Conservation (phyloP, 2,329 filamentous ascomycete genomes). For the Curvularia spicifera region DNA sequence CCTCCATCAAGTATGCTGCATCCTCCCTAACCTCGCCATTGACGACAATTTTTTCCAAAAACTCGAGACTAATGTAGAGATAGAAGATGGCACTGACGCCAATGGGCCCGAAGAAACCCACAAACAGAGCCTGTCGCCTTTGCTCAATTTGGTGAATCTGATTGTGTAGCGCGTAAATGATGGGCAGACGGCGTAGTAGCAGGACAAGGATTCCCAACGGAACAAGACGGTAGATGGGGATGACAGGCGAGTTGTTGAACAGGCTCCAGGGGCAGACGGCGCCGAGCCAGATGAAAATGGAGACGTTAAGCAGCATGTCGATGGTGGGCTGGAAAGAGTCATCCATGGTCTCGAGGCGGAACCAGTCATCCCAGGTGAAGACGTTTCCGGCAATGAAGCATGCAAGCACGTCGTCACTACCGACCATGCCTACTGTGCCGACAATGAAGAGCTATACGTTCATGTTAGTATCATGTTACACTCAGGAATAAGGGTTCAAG, state of each 20-base stretch:
- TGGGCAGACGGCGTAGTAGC: slow-evolving; percentile 76
- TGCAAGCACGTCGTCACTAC: slow-evolving; percentile 86
- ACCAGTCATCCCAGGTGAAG: slow-evolving; percentile 95
- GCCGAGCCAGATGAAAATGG: slow-evolving; percentile 79
- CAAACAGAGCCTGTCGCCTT: slow-evolving; percentile 76
- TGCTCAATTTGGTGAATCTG: slow-evolving; percentile 81
- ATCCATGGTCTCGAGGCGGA: slow-evolving; percentile 84
- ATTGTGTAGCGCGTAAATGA: slow-evolving; percentile 75
- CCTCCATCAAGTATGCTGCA: slow-evolving; percentile 68
- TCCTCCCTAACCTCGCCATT: slow-evolving; percentile 69
- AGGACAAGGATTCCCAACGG: slow-evolving; percentile 77
- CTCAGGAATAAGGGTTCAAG: not conserved
- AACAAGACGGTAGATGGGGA: slow-evolving; percentile 76
- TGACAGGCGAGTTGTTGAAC: slow-evolving; percentile 71
- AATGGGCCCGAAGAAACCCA: slow-evolving; percentile 92
- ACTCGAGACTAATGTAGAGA: slow-evolving; percentile 80
- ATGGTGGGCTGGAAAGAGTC: slow-evolving; percentile 94
- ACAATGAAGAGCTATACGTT: slow-evolving; percentile 73
- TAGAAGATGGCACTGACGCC: slow-evolving; percentile 92
- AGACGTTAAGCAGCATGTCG: slow-evolving; percentile 90
- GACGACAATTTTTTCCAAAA: slow-evolving; percentile 65
- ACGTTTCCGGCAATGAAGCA: slow-evolving; percentile 92
- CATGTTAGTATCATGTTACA: not conserved
- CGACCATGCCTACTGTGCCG: slow-evolving; percentile 85
- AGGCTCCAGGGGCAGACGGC: slow-evolving; percentile 80